Conservation (phyloP, 2,329 filamentous ascomycete species). For the Fusarium metavorans region DNA sequence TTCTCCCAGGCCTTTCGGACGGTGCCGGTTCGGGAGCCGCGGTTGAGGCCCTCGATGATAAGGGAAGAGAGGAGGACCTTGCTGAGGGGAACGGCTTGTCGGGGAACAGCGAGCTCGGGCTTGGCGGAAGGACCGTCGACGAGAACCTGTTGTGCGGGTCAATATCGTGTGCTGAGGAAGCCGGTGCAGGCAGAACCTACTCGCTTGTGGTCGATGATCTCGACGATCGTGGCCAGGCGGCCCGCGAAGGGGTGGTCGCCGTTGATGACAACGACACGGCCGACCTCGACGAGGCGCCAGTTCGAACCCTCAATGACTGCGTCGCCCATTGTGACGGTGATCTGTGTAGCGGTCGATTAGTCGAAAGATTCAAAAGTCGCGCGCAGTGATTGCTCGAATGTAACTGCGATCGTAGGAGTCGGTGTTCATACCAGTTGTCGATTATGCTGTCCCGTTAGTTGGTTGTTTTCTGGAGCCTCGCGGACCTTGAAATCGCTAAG, state of each 20-base stretch:
- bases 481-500: constrained; percentile 53
- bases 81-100: constrained; percentile 86
- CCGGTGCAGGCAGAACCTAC: constrained; percentile 72
- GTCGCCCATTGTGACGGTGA: constrained; percentile 82
- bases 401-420: constrained; percentile 45
- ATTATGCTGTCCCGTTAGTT: constrained; percentile 54
- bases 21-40: constrained; percentile 82
- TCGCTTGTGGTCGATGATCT: constrained; percentile 99
- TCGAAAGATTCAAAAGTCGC: constrained; percentile 44
- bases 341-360: constrained; percentile 57
- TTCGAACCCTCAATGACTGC: constrained; percentile 83
- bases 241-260: constrained; percentile 81
- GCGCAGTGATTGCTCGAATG: constrained; percentile 41
- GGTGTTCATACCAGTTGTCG: constrained; percentile 55
- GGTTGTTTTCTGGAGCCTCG: constrained; percentile 52
- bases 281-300: constrained; percentile 98
- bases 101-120: constrained; percentile 82
- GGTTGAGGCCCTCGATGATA: constrained; percentile 86
- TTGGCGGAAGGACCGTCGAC: constrained; percentile 93
- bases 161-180: constrained; percentile 37
- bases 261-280: constrained; percentile 94
- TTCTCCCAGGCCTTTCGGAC: constrained; percentile 93
- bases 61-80: constrained; percentile 90
- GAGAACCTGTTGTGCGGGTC: constrained; percentile 75
- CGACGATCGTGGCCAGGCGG: constrained; percentile 93